phyloP scores from a whole-genome alignment of 2,329 filamentous ascomycete genomes.

The Elsinoe arachidis region DNA sequence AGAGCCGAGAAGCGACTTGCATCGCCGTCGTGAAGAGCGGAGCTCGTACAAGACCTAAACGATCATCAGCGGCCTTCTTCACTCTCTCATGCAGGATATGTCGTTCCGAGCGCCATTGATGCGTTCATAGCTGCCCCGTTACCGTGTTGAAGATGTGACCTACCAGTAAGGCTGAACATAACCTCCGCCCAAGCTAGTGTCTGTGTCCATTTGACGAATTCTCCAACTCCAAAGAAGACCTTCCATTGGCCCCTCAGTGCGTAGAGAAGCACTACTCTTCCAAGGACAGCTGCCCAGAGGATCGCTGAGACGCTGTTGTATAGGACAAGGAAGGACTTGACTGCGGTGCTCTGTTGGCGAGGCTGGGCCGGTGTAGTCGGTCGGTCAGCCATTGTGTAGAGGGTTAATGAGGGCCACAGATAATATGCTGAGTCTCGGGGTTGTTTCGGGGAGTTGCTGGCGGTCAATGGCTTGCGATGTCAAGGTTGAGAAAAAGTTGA shows the following conservation, averaged over 20 bases:
- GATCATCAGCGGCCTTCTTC: neutral
- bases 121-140: too few relatives aligned
- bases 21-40: constrained; percentile 77
- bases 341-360: constrained; percentile 21
- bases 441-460: neutral
- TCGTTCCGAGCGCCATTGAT: too few relatives aligned
- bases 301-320: constrained; percentile 76
- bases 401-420: neutral
- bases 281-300: constrained; percentile 71
- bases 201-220: constrained; percentile 71
- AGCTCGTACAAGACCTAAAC: constrained; percentile 71
- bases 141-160: constrained; percentile 17
- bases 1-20: constrained; percentile 79
- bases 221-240: constrained; percentile 54
- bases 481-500: neutral
- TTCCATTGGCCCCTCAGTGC: constrained; percentile 36
- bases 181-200: constrained; percentile 77
- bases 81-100: neutral
- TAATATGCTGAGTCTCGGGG: too few relatives aligned
- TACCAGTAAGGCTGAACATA: constrained; percentile 69
- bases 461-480: neutral
- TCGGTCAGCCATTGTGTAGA: neutral
- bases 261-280: constrained; percentile 54
- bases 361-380: neutral
- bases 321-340: constrained; percentile 60